A percentile compares a stretch with the other conserved stretches of the same genome.
phyloP scores from a whole-genome alignment of 1,284 basidiomycete species.

The Thelephora terrestris region DNA sequence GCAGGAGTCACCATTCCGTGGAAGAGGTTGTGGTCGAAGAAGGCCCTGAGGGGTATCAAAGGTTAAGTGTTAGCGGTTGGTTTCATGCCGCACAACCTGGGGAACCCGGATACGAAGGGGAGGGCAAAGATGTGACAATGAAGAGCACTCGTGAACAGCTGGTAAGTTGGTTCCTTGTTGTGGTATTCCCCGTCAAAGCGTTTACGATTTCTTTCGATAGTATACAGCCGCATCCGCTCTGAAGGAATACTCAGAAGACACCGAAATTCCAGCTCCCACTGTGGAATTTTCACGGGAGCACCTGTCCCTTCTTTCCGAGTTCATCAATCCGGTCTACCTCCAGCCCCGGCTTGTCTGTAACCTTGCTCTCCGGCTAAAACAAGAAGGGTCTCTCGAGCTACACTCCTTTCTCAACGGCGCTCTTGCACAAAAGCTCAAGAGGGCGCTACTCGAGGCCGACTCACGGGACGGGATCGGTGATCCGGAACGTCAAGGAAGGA shows the following conservation, averaged over 20 bases:
- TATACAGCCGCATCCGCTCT: conserved; percentile 54
- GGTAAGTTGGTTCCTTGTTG: conserved; percentile 35
- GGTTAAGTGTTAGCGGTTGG: conserved; percentile 93
- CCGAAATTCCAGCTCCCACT: conserved; percentile 38
- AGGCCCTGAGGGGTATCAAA: conserved; percentile 45
- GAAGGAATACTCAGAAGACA: conserved; percentile 41
- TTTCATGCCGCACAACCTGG: conserved; percentile 89
- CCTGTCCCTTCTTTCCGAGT: conserved; percentile 64
- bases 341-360: conserved; percentile 72
- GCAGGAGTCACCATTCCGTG: conserved; percentile 93
- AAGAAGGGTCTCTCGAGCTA: conserved; percentile 86
- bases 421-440: conserved; percentile 60
- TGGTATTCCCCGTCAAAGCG: background rate
- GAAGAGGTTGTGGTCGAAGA: conserved; percentile 88
- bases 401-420: conserved; percentile 71
- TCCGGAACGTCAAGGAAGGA: conserved; percentile 32
- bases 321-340: conserved; percentile 88
- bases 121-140: conserved; percentile 28
- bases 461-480: conserved; percentile 52
- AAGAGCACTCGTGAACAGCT: conserved; percentile 76
- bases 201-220: conserved; percentile 19
- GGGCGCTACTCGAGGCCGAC: conserved; percentile 59
- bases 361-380: conserved; percentile 75
- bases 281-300: conserved; percentile 50
- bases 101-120: conserved; percentile 75